Base-by-base conservation (phyloP, 768 basidiomycete genomes). In the Gloeopeniophorella convolvens region DNA sequence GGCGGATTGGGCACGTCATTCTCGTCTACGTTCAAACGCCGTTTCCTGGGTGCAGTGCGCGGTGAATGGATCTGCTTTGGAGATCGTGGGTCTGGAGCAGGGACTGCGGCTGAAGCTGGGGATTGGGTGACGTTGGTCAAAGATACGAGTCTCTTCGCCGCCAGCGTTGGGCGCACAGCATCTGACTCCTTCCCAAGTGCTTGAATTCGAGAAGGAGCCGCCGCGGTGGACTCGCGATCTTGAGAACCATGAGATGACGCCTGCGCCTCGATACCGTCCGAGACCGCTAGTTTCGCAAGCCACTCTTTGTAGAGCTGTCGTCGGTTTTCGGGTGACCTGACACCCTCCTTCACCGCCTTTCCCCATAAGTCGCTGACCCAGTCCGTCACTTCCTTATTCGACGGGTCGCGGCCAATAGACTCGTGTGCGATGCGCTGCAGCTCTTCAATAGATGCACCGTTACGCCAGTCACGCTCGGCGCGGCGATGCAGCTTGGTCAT, bases 401-500 rank as follows among this genome's bases (percentile, higher is more conserved):
- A 62, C 16, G 67, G 57, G 48, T 83, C 82, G 42, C 72, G 71
- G 3, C 83, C 83, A 8, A 79, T 68, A 2, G 70, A 70, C 13
- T 72, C 69, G 21, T 71, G 72, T 0, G 84, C 86, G 48, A 82
- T 72, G 2, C 63, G 62, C 50, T 84, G 76, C 12, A 85, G 64
- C 16, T 71, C 70, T 18, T 72, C 65, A 3, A 83, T 67, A 20
- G 71, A 68, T 26, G 74, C 59, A 16, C 74, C 74, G 28, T 83
- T 79, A 28, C 62, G 67, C 82, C 86, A 89, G n/a, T 68, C 62
- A 15, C 90, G 77, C 51, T 90, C 86, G 20, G 62, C 65, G 0
- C 68, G 59, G 6, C 83, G 77, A 63, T 77, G 78, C 1, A 82
- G 66, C 62, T 92, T 93, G 28, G 75, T 74, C 26, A 94, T 72